Conservation (phyloP, 495 filamentous ascomycete genomes). For the Neurospora sp. region DNA sequence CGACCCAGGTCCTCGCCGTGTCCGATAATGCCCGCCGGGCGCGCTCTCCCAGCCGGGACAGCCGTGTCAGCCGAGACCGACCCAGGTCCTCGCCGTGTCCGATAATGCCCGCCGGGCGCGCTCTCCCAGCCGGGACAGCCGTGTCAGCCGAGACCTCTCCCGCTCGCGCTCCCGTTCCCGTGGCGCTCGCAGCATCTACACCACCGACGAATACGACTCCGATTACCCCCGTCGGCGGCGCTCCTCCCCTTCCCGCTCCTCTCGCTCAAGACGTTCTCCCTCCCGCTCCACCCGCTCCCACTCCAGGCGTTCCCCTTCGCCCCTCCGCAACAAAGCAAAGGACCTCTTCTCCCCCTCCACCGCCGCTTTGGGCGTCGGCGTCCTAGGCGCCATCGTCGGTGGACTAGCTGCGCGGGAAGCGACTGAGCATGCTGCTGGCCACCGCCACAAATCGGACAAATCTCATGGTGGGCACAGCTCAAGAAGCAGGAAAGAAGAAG, state of each 20-base stretch:
- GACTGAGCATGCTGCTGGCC: constrained; percentile 12
- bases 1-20: no score
- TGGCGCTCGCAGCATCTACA: not conserved
- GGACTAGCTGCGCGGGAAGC: constrained; percentile 34
- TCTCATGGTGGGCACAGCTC: not conserved
- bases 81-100: not conserved
- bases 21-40: no score
- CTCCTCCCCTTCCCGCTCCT: not conserved
- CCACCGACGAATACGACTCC: not conserved
- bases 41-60: no score
- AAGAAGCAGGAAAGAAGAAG: constrained; percentile 1
- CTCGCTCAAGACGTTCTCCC: not conserved
- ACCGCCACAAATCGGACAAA: not conserved
- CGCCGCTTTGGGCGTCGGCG: constrained; percentile 30
- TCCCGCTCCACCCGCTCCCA: not conserved
- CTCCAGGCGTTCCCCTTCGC: not conserved
- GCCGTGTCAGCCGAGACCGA: no score
- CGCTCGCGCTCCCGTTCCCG: not conserved
- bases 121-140: not conserved
- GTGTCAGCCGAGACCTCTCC: not conserved
- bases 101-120: not conserved
- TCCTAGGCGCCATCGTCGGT: constrained; percentile 36
- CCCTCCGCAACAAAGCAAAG: not conserved
- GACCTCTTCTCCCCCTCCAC: constrained; percentile 26
- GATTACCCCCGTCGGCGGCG: not conserved